phyloP scores from a whole-genome alignment of 495 filamentous ascomycete species.

The Collariella sp. region DNA sequence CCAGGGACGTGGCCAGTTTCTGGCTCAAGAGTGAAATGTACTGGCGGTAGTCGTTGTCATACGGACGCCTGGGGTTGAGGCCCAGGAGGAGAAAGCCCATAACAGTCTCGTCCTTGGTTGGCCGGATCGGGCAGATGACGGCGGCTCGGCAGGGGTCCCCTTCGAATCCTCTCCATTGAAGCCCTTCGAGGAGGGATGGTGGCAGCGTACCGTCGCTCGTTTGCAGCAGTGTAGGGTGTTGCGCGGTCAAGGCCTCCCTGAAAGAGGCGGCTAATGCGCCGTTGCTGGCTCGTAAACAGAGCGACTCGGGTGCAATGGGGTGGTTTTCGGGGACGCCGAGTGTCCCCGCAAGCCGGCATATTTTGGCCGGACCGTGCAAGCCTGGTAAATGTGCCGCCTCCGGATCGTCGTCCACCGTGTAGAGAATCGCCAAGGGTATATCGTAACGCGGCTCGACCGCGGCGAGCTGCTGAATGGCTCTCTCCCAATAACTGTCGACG shows the following conservation, averaged over 20 bases:
- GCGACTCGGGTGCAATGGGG: constrained; percentile 38
- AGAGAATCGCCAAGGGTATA: constrained; percentile 51
- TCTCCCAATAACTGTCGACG: constrained; percentile 30
- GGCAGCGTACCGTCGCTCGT: constrained; percentile 48
- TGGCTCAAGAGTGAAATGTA: constrained; percentile 53
- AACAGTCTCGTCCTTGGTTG: constrained; percentile 45
- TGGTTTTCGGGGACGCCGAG: constrained; percentile 53
- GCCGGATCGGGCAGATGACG: constrained; percentile 53
- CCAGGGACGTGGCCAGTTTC: constrained; percentile 55
- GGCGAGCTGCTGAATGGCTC: constrained; percentile 22
- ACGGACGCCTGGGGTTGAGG: constrained; percentile 54
- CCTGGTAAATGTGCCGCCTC: constrained; percentile 35
- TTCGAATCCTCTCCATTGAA: constrained; percentile 50
- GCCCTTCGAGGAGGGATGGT: constrained; percentile 40
- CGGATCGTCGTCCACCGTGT: constrained; percentile 41
- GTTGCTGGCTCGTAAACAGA: constrained; percentile 43
- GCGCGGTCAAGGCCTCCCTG: constrained; percentile 46
- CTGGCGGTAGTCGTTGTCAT: constrained; percentile 59
- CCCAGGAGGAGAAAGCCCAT: constrained; percentile 54
- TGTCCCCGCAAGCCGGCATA: constrained; percentile 47
- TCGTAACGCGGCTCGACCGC: constrained; percentile 37
- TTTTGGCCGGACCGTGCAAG: constrained; percentile 31
- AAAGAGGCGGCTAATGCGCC: constrained; percentile 48
- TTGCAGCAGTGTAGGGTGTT: constrained; percentile 46
- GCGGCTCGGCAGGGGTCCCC: constrained; percentile 48